phyloP scores from a whole-genome alignment of 2,329 filamentous ascomycete genomes.

The Pseudocercospora fijiensis region DNA sequence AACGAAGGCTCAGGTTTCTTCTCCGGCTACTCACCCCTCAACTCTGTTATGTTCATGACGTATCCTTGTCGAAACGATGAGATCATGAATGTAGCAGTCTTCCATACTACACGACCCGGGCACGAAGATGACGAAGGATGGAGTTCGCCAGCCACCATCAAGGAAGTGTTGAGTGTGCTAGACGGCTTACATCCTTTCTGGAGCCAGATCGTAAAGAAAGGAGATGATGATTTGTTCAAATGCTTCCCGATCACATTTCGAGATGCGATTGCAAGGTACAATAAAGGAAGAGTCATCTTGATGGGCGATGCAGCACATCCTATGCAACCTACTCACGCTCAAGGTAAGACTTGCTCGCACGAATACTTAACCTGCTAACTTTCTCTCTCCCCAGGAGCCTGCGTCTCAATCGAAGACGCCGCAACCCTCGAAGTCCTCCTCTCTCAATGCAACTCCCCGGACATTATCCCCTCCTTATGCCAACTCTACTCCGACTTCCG shows the following conservation, averaged over 20 bases:
- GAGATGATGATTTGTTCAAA: slow-evolving; percentile 13
- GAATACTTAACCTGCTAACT: no score
- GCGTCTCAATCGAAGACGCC: slow-evolving; percentile 16
- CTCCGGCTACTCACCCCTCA: neutral
- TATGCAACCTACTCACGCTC: slow-evolving; percentile 13
- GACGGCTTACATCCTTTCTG: slow-evolving; percentile 17
- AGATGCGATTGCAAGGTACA: slow-evolving; percentile 11
- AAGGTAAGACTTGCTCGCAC: neutral
- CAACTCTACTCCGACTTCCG: slow-evolving; percentile 15
- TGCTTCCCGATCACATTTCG: slow-evolving; percentile 16
- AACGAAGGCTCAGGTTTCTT: slow-evolving; percentile 16
- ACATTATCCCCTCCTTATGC: neutral
- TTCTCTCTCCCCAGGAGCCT: neutral
- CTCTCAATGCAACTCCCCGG: neutral
- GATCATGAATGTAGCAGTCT: slow-evolving; percentile 22
- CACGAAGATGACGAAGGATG: slow-evolving; percentile 23
- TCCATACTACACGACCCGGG: slow-evolving; percentile 17
- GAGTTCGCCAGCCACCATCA: slow-evolving; percentile 17
- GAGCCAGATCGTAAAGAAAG: slow-evolving; percentile 13
- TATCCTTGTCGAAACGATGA: slow-evolving; percentile 21
- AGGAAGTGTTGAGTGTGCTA: slow-evolving; percentile 14
- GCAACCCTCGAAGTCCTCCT: slow-evolving; percentile 7
- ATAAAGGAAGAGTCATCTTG: slow-evolving; percentile 10
- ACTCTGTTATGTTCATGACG: slow-evolving; percentile 10
- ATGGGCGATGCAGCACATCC: slow-evolving; percentile 18